Base-by-base conservation (phyloP, 768 basidiomycete species). In the Suillus subalutaceus region DNA sequence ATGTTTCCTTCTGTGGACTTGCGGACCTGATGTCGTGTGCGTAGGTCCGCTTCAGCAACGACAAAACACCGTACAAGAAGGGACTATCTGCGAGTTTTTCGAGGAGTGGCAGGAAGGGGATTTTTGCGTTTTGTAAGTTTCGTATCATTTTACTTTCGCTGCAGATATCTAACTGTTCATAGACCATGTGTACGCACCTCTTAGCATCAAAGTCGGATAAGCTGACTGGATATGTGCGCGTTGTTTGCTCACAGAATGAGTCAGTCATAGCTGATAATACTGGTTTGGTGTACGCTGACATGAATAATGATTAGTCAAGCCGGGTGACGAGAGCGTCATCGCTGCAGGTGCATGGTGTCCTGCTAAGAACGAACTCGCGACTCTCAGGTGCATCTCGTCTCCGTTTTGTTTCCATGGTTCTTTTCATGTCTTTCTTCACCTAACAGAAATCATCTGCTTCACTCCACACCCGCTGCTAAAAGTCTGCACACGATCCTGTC, bases 31-130 rank as follows among this genome's bases (percentile, higher is more conserved):
- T 44, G 18, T 60, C 18, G 12, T 15, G 18, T 18, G 41, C 3
- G 30, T 43, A 94, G 92, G 76, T 97, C 30, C 87, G 96, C 16
- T 97, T 97, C 78, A 94, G 92, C 73, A 93, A 93, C 65, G 92
- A 96, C 74, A 96, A 96, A 80, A 99, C 97, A 6, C 97, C 97
- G 0, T 99, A 99, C 81, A 99, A 99, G 79, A 85, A 77, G 7
- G 83, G 83, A 12, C 84, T 98, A 40, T 90, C 91, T 0, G 92
- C 93, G 0, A 91, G 89, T 63, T 93, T 96, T 70, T 96, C 94
- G 4, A 83, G 97, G 57, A 91, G 91, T 37, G 97, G 97, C 3
- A 81, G 92, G 50, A 99, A 98, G 72, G 94, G 96, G 0, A 86
- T 90, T 15, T 98, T 94, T 75, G 96, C 96, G 26, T 83, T 82